Evolutionary conservation across 345 rosid genomes (phyloP), one percentile per base, ranked within the genome.

Genomic region (Eucalyptus curtisii): DNA sequence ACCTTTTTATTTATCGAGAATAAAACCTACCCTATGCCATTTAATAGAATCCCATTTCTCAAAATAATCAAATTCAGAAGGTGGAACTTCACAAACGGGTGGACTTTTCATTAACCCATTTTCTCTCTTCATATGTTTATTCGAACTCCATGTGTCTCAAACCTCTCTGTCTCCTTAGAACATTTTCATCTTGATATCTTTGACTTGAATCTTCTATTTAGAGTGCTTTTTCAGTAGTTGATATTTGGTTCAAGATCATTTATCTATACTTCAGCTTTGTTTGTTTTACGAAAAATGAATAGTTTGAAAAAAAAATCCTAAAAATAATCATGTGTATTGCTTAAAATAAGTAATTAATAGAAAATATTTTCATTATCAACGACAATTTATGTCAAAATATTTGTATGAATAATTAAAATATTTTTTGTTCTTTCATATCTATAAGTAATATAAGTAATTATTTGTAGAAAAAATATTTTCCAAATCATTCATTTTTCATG

Each of bases 241-340:
- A 68, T 31, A 33, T 2, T 68, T 33, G 3, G 80, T 19, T 68
- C 44, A 33, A 33, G 2, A 33, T 33, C 3, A 7, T 68, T 33
- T 17, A 4, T 37, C 25, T 68, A 19, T 19, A 8, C 25, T 66
- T 61, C 2, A 13, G 0, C 4, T 31, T 24, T 8, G 13, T 55
- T 55, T 8, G 2, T 24, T 24, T 55, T 24, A 24, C 1, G 0
- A 0, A 55, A 55, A 22, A 55, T 55, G 0, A 1, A 55, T 24
- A 1, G 5, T 24, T 55, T 55, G 30, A 55, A 55, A 2, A 42
- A 42, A 42, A 42, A 42, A 22, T 55, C 2, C 1, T 9, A 55
- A 55, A 55, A 55, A 55, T 55, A 55, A 55, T 55, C 13, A 4
- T 1, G 1, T 2, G 30, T 55, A 55, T 55, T 2, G 0, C 61